phyloP scores from a whole-genome alignment of 345 rosid genomes.

The Eucalyptus globulus region DNA sequence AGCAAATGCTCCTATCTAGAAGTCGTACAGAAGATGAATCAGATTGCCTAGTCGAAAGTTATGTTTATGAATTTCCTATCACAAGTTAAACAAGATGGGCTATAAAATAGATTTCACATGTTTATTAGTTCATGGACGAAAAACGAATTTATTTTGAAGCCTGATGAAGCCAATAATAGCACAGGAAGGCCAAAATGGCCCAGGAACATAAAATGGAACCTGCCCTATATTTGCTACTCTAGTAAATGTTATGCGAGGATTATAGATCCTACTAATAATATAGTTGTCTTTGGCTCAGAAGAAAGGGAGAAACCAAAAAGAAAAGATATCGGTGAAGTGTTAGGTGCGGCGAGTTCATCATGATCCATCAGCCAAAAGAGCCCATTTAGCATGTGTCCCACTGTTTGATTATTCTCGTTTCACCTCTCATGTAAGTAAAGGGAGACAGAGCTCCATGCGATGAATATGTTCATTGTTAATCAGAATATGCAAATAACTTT shows the following conservation, averaged over 20 bases:
- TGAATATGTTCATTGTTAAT: too few relatives aligned
- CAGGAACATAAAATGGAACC: background rate
- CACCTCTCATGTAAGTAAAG: too few relatives aligned
- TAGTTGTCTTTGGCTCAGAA: background rate
- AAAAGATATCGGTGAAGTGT: background rate
- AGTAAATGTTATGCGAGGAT: too few relatives aligned
- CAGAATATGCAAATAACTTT: too few relatives aligned
- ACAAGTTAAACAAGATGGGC: background rate
- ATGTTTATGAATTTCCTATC: background rate
- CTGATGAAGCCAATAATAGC: background rate
- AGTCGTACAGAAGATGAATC: background rate
- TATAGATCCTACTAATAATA: too few relatives aligned
- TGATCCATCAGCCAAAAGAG: background rate
- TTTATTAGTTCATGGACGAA: background rate
- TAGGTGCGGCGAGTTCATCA: background rate
- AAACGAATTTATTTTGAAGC: background rate
- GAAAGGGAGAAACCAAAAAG: background rate
- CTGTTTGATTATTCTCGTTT: too few relatives aligned
- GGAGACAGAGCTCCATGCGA: too few relatives aligned
- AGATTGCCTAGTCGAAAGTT: background rate
- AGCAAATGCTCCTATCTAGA: slow-evolving; percentile 42
- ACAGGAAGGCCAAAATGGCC: background rate
- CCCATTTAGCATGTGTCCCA: background rate
- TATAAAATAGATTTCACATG: background rate
- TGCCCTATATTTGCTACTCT: background rate